Evolutionary conservation across 257 asterid species (phyloP), one percentile per base, ranked within the genome.

Genomic region (Ilex aquifolium): DNA sequence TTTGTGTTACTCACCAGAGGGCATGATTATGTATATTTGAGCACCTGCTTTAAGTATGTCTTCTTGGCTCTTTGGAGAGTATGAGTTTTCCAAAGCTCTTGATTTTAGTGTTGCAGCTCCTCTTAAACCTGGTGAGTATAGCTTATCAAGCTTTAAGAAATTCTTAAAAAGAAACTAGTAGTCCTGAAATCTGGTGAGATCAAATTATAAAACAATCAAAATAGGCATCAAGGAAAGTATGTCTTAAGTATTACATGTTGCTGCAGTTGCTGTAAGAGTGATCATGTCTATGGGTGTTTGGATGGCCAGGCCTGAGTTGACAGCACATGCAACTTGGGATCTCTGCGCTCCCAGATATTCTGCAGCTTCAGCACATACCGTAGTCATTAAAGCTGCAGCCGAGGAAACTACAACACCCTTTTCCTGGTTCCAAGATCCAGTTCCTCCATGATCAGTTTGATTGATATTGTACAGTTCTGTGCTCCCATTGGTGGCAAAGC

Each of bases 341-440:
- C 74, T 72, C 56, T 73, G 64, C 65, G 94, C 94, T 17, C 90
- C 90, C 0, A 81, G 69, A 10, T 76, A 71, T 68, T 79, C 88
- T 66, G 94, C 94, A 62, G 80, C 84, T 77, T 83, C 90, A 5
- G 87, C 90, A 64, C 87, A 85, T 49, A 79, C 88, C 31, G 80
- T 71, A 51, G 88, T 80, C 56, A 85, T 61, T 50, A 85, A 66
- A 44, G 88, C 81, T 62, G 88, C 90, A 62, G 94, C 88, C 44
- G 88, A 74, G 61, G 88, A 77, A 31, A 80, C 70, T 17, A 68
- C 84, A 13, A 57, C 61, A 16, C 73, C 79, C 82, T 75, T 79
- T 50, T 59, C 76, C 51, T 71, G 66, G 67, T 69, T 65, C 29
- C 60, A 31, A 57, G 59, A 21, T 21, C 27, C 27, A 21, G 27